Evolutionary conservation across 2,329 filamentous ascomycete genomes (phyloP).

Genomic region (Akanthomyces muscarius): DNA sequence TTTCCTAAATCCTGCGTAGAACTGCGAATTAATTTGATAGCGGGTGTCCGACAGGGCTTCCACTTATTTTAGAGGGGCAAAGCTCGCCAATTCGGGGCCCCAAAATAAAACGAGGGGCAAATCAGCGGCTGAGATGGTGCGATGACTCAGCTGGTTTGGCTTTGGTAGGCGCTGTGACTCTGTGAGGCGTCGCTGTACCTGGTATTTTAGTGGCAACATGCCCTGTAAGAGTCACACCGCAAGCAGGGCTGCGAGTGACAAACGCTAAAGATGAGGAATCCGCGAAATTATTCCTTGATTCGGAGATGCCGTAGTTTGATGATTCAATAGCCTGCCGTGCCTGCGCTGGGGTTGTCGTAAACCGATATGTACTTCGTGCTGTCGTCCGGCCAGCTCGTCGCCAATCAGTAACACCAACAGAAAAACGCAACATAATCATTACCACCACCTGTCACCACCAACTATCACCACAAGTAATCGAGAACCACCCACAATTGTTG

Average conservation of each 20-base stretch:
- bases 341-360: too few species aligned
- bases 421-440: too few species aligned
- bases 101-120: slow-evolving; percentile 13
- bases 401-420: not conserved
- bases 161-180: not conserved
- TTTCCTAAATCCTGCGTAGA: not conserved
- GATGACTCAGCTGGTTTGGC: slow-evolving; percentile 12
- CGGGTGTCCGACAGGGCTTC: slow-evolving; percentile 10
- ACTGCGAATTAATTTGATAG: slow-evolving; percentile 9
- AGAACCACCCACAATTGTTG: not conserved
- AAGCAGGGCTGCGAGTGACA: not conserved
- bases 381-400: too few species aligned
- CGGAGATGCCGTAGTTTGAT: not conserved
- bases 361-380: not conserved
- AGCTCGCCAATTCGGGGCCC: slow-evolving; percentile 6
- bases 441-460: not conserved
- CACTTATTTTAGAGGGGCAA: slow-evolving; percentile 16
- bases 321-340: not conserved
- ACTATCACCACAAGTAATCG: not conserved
- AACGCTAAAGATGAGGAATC: not conserved
- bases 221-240: slow-evolving; percentile 15
- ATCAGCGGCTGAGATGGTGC: not conserved
- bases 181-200: not conserved
- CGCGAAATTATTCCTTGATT: not conserved
- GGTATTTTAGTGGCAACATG: not conserved